These are phyloP conservation scores for Mortierella sp. DNA, from an alignment of 371 early-diverging fungal genomes.

Conservation along the genomic window DNA sequence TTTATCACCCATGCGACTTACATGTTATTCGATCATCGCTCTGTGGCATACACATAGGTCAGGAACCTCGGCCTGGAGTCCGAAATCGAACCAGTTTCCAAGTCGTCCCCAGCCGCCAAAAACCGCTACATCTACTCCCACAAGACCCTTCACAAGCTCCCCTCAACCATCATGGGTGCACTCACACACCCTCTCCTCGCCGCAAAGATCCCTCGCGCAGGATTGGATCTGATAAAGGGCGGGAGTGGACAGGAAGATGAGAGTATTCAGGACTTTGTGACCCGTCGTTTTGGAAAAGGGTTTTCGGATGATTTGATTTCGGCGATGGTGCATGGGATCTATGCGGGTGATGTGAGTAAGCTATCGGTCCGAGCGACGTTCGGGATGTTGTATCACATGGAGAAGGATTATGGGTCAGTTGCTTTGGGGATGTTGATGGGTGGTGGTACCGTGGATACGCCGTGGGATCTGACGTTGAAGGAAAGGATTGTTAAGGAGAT, in stretches of 20 bases:
- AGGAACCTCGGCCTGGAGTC: constrained; percentile 71
- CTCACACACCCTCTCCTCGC: constrained; percentile 47
- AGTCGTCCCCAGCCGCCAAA: constrained; percentile 79
- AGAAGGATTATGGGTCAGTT: constrained; percentile 79
- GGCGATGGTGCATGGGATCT: constrained; percentile 93
- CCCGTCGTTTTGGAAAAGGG: constrained; percentile 80
- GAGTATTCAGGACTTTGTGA: constrained; percentile 80
- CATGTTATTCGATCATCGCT: neutral
- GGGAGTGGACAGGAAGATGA: constrained; percentile 78
- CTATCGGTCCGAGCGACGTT: constrained; percentile 86
- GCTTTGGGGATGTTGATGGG: constrained; percentile 62
- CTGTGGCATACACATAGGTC: constrained; percentile 59
- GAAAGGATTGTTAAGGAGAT: constrained; percentile 60
- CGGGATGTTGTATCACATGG: constrained; percentile 74
- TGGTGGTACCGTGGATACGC: constrained; percentile 53
- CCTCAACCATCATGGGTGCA: constrained; percentile 39
- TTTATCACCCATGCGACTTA: neutral
- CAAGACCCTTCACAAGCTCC: constrained; percentile 73
- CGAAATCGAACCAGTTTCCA: constrained; percentile 72
- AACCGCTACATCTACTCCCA: constrained; percentile 88
- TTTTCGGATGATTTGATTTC: constrained; percentile 85
- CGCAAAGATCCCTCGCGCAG: constrained; percentile 66
- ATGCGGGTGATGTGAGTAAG: constrained; percentile 87
- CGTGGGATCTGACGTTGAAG: constrained; percentile 50
- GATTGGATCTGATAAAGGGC: constrained; percentile 61